phyloP scores from a whole-genome alignment of 805 yeast species.

The Saccharomyces paradoxus region DNA sequence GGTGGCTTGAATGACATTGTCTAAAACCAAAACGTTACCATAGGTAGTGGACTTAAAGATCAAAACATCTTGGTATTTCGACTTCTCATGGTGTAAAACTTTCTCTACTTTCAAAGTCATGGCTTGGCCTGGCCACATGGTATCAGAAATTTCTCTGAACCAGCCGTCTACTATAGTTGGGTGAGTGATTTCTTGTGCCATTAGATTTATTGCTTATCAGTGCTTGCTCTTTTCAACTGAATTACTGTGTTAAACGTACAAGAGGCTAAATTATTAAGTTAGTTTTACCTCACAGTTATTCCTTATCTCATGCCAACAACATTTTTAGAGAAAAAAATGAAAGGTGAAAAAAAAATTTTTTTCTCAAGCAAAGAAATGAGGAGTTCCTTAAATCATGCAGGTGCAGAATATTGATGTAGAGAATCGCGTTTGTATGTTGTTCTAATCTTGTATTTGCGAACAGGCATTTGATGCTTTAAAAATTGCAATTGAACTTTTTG shows the following conservation, averaged over 20 bases:
- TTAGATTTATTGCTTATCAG: conserved; percentile 8
- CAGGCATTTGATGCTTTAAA: not conserved
- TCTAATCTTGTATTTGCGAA: not conserved
- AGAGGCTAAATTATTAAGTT: not conserved
- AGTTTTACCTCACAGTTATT: not conserved
- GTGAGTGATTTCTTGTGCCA: conserved; percentile 32
- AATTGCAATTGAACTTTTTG: not conserved
- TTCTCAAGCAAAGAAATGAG: not conserved
- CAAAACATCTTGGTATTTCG: conserved; percentile 86
- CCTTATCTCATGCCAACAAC: not conserved
- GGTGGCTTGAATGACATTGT: conserved; percentile 91
- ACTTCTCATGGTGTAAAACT: conserved; percentile 74
- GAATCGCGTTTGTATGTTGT: not conserved
- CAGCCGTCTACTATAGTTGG: conserved; percentile 64
- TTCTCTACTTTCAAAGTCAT: conserved; percentile 84
- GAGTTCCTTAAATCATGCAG: not conserved
- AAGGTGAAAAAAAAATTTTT: not conserved
- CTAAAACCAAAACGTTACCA: conserved; percentile 92
- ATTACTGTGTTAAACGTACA: not conserved
- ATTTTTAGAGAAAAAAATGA: not conserved
- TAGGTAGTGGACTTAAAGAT: conserved; percentile 89
- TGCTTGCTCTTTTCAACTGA: not conserved
- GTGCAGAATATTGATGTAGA: not conserved
- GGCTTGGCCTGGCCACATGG: conserved; percentile 99
- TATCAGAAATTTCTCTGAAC: conserved; percentile 91